phyloP scores from a whole-genome alignment of 495 filamentous ascomycete genomes.

The Filosporella fistucella region DNA sequence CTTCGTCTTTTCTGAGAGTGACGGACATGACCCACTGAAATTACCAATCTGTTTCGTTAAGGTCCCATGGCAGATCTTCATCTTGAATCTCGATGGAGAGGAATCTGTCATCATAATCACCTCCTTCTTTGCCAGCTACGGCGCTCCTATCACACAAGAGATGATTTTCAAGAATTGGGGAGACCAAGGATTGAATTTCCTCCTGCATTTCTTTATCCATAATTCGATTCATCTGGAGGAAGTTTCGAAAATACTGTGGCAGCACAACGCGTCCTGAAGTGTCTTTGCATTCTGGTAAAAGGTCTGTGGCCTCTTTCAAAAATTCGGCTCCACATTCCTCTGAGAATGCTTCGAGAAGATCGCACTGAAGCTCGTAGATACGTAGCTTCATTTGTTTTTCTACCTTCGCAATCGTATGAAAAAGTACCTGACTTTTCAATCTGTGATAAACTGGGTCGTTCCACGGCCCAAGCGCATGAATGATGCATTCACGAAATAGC shows the following conservation, averaged over 20 bases:
- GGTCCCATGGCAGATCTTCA: constrained; percentile 11
- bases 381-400: too few relatives aligned
- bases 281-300: neutral
- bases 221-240: neutral
- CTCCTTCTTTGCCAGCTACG: neutral
- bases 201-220: neutral
- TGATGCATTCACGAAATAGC: constrained; percentile 9
- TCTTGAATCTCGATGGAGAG: constrained; percentile 1
- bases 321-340: neutral
- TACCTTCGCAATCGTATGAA: too few relatives aligned
- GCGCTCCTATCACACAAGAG: neutral
- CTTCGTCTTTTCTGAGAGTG: too few relatives aligned
- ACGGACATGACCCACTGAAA: too few relatives aligned
- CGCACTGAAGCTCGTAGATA: neutral
- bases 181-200: neutral
- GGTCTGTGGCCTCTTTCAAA: neutral
- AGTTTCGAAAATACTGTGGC: neutral
- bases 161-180: neutral
- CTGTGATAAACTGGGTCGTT: neutral
- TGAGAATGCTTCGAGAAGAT: neutral
- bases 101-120: constrained; percentile 1
- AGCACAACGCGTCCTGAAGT: neutral
- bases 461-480: constrained; percentile 7
- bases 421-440: too few relatives aligned
- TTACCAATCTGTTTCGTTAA: constrained; percentile 6